These are phyloP conservation scores for Magnusiomyces fungicola DNA, from an alignment of 1,139 yeast species.

Conservation along the genomic window DNA sequence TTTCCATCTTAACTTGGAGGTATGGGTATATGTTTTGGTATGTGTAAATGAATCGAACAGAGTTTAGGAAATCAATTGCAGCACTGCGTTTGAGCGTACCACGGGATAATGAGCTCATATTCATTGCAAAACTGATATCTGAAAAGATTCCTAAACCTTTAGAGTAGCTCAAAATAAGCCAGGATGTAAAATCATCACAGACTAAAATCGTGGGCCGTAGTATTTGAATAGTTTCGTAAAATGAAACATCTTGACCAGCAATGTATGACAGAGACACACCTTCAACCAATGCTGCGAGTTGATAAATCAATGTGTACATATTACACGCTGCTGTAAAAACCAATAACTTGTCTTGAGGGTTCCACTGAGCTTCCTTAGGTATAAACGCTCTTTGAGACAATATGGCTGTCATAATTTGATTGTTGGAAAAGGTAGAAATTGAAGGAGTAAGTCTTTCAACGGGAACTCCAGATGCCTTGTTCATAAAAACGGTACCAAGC, in stretches of 20 bases:
- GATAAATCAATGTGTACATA: constrained; percentile 25
- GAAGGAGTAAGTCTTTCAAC: constrained; percentile 16
- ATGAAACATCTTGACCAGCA: constrained; percentile 23
- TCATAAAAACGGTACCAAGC: not conserved
- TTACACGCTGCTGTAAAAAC: constrained; percentile 27
- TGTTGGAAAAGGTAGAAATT: constrained; percentile 23
- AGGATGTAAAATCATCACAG: constrained; percentile 28
- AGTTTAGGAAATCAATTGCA: constrained; percentile 21
- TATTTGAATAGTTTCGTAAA: constrained; percentile 20
- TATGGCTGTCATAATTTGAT: not conserved
- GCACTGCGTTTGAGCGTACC: constrained; percentile 27
- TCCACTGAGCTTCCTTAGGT: constrained; percentile 29
- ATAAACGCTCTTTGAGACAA: constrained; percentile 16
- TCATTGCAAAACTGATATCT: constrained; percentile 21
- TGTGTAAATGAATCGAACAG: constrained; percentile 29
- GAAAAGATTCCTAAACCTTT: constrained; percentile 17
- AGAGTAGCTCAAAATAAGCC: constrained; percentile 22
- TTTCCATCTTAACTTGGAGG: not conserved
- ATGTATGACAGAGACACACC: constrained; percentile 26
- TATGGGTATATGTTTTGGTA: constrained; percentile 14
- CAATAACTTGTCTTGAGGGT: constrained; percentile 26
- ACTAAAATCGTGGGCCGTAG: constrained; percentile 26
- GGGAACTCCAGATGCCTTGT: not conserved
- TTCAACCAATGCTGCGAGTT: constrained; percentile 30
- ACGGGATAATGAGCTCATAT: constrained; percentile 18